Evolutionary conservation across 306 rosid genomes (phyloP).

Genomic region (Vachellia collinsii): DNA sequence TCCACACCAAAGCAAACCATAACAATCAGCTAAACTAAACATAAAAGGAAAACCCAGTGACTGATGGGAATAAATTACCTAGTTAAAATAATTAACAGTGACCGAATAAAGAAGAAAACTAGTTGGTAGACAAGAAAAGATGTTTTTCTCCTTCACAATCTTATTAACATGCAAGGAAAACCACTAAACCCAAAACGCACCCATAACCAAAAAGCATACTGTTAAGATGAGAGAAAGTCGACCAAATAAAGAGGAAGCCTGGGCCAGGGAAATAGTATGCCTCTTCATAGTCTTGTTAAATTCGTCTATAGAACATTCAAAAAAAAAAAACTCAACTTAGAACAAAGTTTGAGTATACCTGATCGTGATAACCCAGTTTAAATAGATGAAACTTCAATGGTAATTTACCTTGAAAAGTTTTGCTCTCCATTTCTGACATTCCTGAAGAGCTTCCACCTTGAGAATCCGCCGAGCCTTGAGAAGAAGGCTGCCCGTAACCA

Average conservation of each 20-base stretch:
- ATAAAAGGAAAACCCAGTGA: constrained; percentile 4
- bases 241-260: neutral
- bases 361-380: neutral
- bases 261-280: neutral
- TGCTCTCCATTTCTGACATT: no score
- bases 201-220: neutral
- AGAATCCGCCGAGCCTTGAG: no score
- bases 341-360: neutral
- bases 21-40: neutral
- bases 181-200: neutral
- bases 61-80: neutral
- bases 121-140: neutral
- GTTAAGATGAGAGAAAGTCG: neutral
- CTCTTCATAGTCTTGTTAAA: neutral
- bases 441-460: no score
- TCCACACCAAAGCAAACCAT: constrained; percentile 20
- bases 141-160: neutral
- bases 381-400: no score
- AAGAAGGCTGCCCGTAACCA: no score
- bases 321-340: neutral
- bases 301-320: neutral
- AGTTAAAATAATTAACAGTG: neutral
- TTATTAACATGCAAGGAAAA: constrained; percentile 19
- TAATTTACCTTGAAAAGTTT: no score
- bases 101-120: neutral